Evolutionary conservation across 495 filamentous ascomycete genomes (phyloP).

Genomic region (Podospora didyma): DNA sequence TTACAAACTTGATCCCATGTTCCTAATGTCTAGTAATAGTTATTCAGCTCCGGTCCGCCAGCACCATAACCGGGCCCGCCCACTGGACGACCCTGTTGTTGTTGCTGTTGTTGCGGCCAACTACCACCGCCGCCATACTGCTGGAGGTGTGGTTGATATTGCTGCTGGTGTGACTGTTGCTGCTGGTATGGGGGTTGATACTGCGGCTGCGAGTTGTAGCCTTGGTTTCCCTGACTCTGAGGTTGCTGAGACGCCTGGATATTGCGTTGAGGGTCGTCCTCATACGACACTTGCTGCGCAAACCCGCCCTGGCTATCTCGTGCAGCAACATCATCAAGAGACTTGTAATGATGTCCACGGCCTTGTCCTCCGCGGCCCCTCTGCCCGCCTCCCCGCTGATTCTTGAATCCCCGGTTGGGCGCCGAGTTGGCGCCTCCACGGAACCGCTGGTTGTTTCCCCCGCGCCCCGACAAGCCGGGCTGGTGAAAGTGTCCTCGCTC

Average conservation of each 20-base stretch:
- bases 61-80: conserved; percentile 10
- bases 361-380: conserved; percentile 25
- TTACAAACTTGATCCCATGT: conserved; percentile 1
- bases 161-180: conserved; percentile 13
- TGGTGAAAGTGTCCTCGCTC: conserved; percentile 3
- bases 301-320: conserved; percentile 34
- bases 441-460: conserved; percentile 20
- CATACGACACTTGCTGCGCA: conserved; percentile 37
- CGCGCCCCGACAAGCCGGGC: conserved; percentile 5
- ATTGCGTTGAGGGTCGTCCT: conserved; percentile 25
- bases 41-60: conserved; percentile 18
- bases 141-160: conserved; percentile 17
- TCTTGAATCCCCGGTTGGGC: conserved; percentile 22
- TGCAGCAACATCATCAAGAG: conserved; percentile 39
- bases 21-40: conserved; percentile 17
- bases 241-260: conserved; percentile 19
- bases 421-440: conserved; percentile 21
- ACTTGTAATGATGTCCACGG: conserved; percentile 34
- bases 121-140: conserved; percentile 7
- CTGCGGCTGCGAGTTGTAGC: conserved; percentile 10
- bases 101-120: conserved; percentile 6
- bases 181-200: conserved; percentile 14
- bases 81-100: conserved; percentile 4
- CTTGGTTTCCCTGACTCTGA: conserved; percentile 12
- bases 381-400: conserved; percentile 21